phyloP scores from a whole-genome alignment of 148 eudicot genomes.

The Hydrangea macrophylla region DNA sequence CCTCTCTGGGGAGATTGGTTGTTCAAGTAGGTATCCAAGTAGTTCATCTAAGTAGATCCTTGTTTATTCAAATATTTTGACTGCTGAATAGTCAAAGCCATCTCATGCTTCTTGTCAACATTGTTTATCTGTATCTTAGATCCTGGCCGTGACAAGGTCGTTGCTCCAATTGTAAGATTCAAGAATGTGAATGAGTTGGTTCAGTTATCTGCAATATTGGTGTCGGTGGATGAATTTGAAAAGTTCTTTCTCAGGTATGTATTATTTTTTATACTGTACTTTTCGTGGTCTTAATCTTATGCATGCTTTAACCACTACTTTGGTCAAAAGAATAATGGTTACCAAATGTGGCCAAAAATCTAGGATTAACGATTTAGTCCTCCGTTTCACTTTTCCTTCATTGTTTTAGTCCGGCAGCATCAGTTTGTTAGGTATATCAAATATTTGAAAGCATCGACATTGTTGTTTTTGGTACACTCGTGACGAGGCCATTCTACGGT shows the following conservation, averaged over 20 bases:
- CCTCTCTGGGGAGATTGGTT: constrained; percentile 90
- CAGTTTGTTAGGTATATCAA: too few relatives aligned
- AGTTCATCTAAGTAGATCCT: background rate
- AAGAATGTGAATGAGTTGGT: constrained; percentile 31
- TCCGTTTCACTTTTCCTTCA: too few relatives aligned
- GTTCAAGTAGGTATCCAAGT: constrained; percentile 68
- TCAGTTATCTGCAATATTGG: constrained; percentile 58
- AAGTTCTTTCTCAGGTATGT: constrained; percentile 55
- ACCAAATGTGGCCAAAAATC: too few relatives aligned
- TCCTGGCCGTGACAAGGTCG: constrained; percentile 81
- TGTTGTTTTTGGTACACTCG: too few relatives aligned
- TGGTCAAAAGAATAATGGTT: too few relatives aligned
- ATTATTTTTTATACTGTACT: background rate
- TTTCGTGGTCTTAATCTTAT: background rate
- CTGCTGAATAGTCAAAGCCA: background rate
- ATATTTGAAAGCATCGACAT: too few relatives aligned
- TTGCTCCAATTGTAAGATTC: constrained; percentile 75
- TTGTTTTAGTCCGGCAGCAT: too few relatives aligned
- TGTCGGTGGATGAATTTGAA: constrained; percentile 59
- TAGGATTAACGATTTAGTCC: too few relatives aligned
- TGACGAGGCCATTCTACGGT: too few relatives aligned
- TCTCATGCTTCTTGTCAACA: background rate
- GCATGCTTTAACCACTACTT: background rate
- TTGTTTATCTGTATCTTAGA: constrained; percentile 36
- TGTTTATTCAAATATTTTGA: background rate